phyloP scores from a whole-genome alignment of 192 early-diverging fungal genomes.

The Ambispora gerdemannii region DNA sequence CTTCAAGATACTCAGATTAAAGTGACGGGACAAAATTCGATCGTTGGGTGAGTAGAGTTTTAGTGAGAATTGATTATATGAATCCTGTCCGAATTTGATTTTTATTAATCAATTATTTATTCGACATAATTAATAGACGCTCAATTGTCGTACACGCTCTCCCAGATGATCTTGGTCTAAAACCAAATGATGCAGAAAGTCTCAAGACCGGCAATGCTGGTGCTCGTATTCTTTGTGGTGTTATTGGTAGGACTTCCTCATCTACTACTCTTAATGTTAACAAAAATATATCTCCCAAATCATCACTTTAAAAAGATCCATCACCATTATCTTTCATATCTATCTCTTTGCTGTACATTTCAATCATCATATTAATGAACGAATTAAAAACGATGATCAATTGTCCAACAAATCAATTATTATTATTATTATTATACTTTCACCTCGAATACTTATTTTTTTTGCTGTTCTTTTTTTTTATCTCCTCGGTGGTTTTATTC shows the following conservation, averaged over 20 bases:
- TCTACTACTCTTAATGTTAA: background rate
- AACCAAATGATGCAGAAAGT: constrained; percentile 69
- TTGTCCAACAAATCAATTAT: too few relatives aligned
- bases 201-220: constrained; percentile 86
- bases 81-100: too few relatives aligned
- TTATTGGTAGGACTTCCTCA: constrained; percentile 63
- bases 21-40: constrained; percentile 69
- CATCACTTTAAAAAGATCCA: background rate
- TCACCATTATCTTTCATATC: too few relatives aligned
- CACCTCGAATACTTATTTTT: too few relatives aligned
- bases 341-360: too few relatives aligned
- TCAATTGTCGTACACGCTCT: constrained; percentile 82
- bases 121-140: constrained; percentile 44
- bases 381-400: too few relatives aligned
- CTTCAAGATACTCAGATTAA: constrained; percentile 62
- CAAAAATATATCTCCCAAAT: background rate
- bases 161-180: constrained; percentile 80
- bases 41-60: constrained; percentile 78
- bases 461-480: too few relatives aligned
- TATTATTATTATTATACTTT: too few relatives aligned
- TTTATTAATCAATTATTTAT: background rate
- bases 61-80: too few relatives aligned
- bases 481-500: too few relatives aligned
- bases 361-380: too few relatives aligned
- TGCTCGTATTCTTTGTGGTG: constrained; percentile 82